phyloP scores from a whole-genome alignment of 257 asterid genomes.

The Haberlea rhodopensis region DNA sequence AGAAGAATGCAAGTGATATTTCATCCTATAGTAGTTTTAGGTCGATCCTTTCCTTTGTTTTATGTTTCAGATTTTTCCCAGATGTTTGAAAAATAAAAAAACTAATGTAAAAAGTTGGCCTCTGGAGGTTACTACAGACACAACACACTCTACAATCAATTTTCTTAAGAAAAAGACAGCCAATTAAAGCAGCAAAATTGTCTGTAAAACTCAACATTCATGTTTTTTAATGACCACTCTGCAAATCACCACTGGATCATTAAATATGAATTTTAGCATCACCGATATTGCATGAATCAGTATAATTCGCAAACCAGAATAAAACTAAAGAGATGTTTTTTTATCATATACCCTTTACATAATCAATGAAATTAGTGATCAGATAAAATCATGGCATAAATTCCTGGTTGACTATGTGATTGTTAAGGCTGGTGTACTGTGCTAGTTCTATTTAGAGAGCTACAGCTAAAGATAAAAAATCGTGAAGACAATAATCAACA shows the following conservation, averaged over 20 bases:
- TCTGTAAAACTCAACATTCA: neutral
- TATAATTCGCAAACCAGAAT: too few relatives aligned
- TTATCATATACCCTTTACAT: too few relatives aligned
- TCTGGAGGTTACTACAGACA: neutral
- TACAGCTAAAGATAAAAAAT: neutral
- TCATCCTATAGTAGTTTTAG: slow-evolving; percentile 36
- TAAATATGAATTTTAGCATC: too few relatives aligned
- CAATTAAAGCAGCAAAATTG: neutral
- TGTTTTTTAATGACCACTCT: too few relatives aligned
- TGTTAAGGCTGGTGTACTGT: too few relatives aligned
- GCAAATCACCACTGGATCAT: too few relatives aligned
- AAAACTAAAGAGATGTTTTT: too few relatives aligned
- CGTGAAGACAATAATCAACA: neutral
- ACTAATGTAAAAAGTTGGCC: neutral
- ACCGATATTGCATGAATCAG: too few relatives aligned
- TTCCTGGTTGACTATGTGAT: too few relatives aligned
- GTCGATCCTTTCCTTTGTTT: neutral
- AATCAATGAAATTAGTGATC: too few relatives aligned
- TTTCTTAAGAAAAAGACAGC: neutral
- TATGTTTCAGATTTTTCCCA: neutral
- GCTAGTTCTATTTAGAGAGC: too few relatives aligned
- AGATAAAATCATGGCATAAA: too few relatives aligned
- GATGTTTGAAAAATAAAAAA: neutral
- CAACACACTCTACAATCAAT: neutral
- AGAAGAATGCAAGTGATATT: slow-evolving; percentile 46